A percentile compares a stretch with the other conserved stretches of the same genome.
Conservation (phyloP, 2,329 filamentous ascomycete species). For the Trichoderma sp. region DNA sequence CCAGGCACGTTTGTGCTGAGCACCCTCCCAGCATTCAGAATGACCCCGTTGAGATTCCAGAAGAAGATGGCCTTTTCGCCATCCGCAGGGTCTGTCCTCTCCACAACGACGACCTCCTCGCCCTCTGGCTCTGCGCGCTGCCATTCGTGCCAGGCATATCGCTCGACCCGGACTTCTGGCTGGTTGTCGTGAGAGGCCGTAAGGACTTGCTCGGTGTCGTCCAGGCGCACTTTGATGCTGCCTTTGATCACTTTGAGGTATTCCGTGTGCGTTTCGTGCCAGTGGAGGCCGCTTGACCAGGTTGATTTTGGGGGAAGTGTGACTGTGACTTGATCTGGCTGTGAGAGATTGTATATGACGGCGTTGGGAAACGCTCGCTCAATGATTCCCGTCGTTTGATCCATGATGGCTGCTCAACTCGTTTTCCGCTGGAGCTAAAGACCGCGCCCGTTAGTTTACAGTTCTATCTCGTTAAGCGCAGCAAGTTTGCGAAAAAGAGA, state of each 20-base stretch:
- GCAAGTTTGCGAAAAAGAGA: not conserved
- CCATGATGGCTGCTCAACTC: not conserved
- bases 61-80: conserved; percentile 51
- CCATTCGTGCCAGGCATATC: conserved; percentile 49
- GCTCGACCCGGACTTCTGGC: conserved; percentile 40
- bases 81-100: conserved; percentile 50
- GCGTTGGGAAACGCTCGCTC: conserved; percentile 29
- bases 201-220: conserved; percentile 27
- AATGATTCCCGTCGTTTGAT: conserved; percentile 23
- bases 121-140: conserved; percentile 39
- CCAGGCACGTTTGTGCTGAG: not conserved
- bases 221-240: conserved; percentile 34
- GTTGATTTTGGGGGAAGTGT: conserved; percentile 45
- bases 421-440: not conserved
- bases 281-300: conserved; percentile 54
- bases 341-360: conserved; percentile 41
- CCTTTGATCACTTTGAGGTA: conserved; percentile 47
- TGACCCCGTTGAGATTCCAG: conserved; percentile 50
- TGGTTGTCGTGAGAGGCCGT: conserved; percentile 28
- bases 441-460: not conserved
- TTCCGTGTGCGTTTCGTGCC: conserved; percentile 51
- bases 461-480: not conserved
- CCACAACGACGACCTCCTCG: conserved; percentile 46
- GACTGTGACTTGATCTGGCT: conserved; percentile 43
- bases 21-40: conserved; percentile 34